These are phyloP conservation scores for Lithospermum erythrorhizon DNA, from an alignment of 257 asterid genomes.

Conservation along the genomic window DNA sequence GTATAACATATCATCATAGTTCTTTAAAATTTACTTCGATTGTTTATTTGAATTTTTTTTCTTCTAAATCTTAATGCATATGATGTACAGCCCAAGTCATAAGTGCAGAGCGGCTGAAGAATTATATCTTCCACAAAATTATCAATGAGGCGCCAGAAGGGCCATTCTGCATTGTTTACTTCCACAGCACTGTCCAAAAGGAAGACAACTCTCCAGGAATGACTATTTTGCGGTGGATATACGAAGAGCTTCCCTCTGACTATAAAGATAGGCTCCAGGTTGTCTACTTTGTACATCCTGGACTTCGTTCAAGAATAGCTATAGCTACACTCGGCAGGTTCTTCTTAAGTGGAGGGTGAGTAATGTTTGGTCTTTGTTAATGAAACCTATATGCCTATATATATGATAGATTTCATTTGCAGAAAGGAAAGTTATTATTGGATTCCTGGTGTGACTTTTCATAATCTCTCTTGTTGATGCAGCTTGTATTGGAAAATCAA, in stretches of 20 bases:
- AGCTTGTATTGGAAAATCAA: conserved; percentile 91
- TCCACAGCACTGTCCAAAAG: conserved; percentile 70
- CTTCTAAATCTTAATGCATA: neutral
- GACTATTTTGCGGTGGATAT: conserved; percentile 83
- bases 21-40: neutral
- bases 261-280: conserved; percentile 73
- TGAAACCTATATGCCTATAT: too few relatives aligned
- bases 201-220: conserved; percentile 88
- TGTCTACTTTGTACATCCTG: conserved; percentile 89
- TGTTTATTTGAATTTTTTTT: neutral
- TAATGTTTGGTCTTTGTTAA: neutral
- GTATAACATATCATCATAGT: neutral
- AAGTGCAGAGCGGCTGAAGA: conserved; percentile 73
- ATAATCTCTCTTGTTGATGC: neutral
- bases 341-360: conserved; percentile 88
- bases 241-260: conserved; percentile 67
- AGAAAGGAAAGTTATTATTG: too few relatives aligned
- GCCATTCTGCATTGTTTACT: conserved; percentile 82
- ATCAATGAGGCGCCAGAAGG: conserved; percentile 54
- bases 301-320: conserved; percentile 72
- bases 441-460: neutral
- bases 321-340: conserved; percentile 86
- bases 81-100: conserved; percentile 49
- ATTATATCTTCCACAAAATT: conserved; percentile 57
- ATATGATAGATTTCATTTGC: too few relatives aligned